Conservation (phyloP, 2,329 filamentous ascomycete genomes). For the Dothideomycetes sp. region DNA sequence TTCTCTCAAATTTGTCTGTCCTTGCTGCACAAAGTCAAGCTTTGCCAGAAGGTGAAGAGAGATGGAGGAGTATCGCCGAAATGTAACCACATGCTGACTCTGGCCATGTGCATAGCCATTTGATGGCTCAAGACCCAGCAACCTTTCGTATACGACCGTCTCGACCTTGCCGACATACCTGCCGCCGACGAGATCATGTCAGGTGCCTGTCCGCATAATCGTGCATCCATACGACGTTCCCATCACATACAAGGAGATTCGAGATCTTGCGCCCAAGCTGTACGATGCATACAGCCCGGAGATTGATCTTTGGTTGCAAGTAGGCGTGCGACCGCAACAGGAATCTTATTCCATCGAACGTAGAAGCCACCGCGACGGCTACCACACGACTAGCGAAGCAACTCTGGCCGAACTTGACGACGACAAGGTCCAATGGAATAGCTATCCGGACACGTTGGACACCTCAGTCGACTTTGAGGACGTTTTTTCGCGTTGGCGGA, state of each 20-base stretch:
- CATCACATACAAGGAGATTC: conserved; percentile 61
- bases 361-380: conserved; percentile 62
- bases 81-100: not conserved
- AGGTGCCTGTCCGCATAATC: conserved; percentile 49
- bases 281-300: conserved; percentile 39
- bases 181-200: conserved; percentile 28
- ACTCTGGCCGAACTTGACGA: conserved; percentile 39
- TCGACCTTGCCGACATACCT: conserved; percentile 57
- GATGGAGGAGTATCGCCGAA: not conserved
- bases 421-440: conserved; percentile 18
- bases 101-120: conserved; percentile 54
- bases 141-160: conserved; percentile 75
- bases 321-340: conserved; percentile 64
- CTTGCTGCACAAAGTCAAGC: too few relatives aligned
- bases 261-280: conserved; percentile 53
- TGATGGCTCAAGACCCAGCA: conserved; percentile 56
- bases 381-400: conserved; percentile 57
- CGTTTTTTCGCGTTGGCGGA: conserved; percentile 23
- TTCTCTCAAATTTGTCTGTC: not conserved
- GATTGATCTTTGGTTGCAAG: conserved; percentile 63
- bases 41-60: too few relatives aligned
- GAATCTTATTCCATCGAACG: conserved; percentile 63
- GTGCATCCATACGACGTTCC: conserved; percentile 58
- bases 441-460: conserved; percentile 23
- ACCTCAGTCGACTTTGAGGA: conserved; percentile 25